phyloP scores from a whole-genome alignment of 2,329 filamentous ascomycete species.

The Penicillium sp. region DNA sequence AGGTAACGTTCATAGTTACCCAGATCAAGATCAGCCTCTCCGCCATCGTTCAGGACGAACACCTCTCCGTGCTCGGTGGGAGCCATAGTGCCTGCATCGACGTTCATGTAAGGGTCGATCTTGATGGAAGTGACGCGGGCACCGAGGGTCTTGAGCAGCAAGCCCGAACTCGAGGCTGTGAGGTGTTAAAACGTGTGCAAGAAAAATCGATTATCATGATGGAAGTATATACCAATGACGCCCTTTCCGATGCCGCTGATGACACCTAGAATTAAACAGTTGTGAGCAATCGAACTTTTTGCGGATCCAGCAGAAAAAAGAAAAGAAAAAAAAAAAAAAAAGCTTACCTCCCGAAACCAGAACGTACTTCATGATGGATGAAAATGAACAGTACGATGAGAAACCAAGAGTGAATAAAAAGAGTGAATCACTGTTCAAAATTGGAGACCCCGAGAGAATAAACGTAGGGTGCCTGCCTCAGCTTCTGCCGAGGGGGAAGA shows the following conservation, averaged over 20 bases:
- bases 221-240: conserved; percentile 58
- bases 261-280: conserved; percentile 39
- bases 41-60: conserved; percentile 84
- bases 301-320: background rate
- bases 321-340: background rate
- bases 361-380: conserved; percentile 75
- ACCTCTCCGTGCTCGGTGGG: conserved; percentile 72
- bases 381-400: background rate
- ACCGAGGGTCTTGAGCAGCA: conserved; percentile 36
- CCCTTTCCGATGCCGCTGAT: conserved; percentile 61
- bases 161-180: conserved; percentile 48
- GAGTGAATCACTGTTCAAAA: conserved; percentile 4
- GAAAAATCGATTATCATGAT: background rate
- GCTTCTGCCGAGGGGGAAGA: conserved; percentile 24
- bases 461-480: conserved; percentile 25
- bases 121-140: conserved; percentile 37
- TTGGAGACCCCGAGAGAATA: conserved; percentile 5
- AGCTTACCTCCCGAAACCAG: conserved; percentile 74
- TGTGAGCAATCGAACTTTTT: conserved; percentile 7
- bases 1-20: conserved; percentile 83
- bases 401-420: background rate
- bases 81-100: conserved; percentile 73
- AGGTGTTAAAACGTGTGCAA: background rate
- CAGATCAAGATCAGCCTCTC: conserved; percentile 75
- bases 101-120: conserved; percentile 71